phyloP scores from a whole-genome alignment of 176 grass and related monocot species.

The Bromus sterilis region DNA sequence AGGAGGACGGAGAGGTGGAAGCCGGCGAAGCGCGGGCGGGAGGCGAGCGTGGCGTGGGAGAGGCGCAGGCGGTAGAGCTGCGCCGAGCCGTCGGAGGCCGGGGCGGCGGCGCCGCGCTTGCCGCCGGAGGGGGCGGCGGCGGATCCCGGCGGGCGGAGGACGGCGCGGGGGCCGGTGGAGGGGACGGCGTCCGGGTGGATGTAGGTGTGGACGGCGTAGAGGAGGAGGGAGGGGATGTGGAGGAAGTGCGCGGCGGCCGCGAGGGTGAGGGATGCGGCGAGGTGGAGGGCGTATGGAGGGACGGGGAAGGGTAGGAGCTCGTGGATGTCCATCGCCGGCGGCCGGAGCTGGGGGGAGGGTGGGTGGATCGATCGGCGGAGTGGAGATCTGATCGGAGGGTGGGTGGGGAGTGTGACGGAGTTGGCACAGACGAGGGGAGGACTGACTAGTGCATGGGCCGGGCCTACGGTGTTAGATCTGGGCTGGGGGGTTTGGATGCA shows the following conservation, averaged over 20 bases:
- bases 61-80: constrained; percentile 88
- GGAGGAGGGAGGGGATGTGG: constrained; percentile 57
- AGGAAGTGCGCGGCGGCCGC: constrained; percentile 26
- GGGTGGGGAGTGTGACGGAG: neutral
- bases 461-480: neutral
- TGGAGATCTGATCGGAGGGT: no score
- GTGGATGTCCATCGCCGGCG: constrained; percentile 31
- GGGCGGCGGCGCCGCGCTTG: constrained; percentile 19
- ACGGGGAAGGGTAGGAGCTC: neutral
- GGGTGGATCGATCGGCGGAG: constrained; percentile 21
- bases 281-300: constrained; percentile 26
- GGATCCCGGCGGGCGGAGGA: constrained; percentile 47
- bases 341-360: constrained; percentile 3
- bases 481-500: neutral
- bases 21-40: constrained; percentile 55
- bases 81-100: constrained; percentile 31
- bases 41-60: constrained; percentile 40
- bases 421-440: neutral
- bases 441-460: neutral
- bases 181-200: constrained; percentile 77
- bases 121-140: neutral
- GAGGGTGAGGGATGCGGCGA: neutral
- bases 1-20: constrained; percentile 42
- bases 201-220: constrained; percentile 82
- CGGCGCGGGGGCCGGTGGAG: constrained; percentile 49